Evolutionary conservation across 192 early-diverging fungal species (phyloP), one percentile per base, ranked within the genome.

Genomic region (Coemansia pectinata): DNA sequence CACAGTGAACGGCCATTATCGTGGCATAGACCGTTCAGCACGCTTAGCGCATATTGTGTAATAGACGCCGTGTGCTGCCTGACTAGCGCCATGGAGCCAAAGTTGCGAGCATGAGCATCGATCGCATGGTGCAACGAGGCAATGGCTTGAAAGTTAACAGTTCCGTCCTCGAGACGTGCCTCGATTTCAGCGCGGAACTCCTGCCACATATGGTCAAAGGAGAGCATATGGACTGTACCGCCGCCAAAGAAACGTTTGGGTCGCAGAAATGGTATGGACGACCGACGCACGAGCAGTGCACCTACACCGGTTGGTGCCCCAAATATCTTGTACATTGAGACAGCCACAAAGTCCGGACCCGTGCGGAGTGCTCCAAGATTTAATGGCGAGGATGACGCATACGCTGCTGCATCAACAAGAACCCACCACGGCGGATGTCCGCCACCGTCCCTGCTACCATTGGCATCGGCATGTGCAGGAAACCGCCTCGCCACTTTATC

Each of bases 311-410:
- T 93, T 7, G 94, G 94, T 50, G 88, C 90, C 10, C 94, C 94
- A 80, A 96, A 94, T 44, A 94, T 86, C 70, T 96, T 96, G 87
- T 96, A 95, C 76, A 96, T 93, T 6, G 91, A 93, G 39, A 95
- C 38, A 7, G 84, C 84, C 5, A 89, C 71, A 76, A 94, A 95
- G 64, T 94, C 91, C 2, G 88, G 87, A 21, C 82, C 81, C 2
- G 72, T 53, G 0, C 67, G 62, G 25, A 81, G 73, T n/a, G 70
- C 62, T 23, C 79, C 73, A 1, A 94, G 85, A 21, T 87, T 79
- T 25, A 94, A 77, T 7, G 79, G 80, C 15, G 87, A 73, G n/a
- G 89, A 90, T 40, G 91, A 84, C 14, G 81, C 81, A 65, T 86
- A 91, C 0, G 91, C 89, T 1, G 94, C 90, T 8, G 91, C 89